Conservation (phyloP, 2,329 filamentous ascomycete genomes). For the Ophiocordyceps camponoti-leonardi region DNA sequence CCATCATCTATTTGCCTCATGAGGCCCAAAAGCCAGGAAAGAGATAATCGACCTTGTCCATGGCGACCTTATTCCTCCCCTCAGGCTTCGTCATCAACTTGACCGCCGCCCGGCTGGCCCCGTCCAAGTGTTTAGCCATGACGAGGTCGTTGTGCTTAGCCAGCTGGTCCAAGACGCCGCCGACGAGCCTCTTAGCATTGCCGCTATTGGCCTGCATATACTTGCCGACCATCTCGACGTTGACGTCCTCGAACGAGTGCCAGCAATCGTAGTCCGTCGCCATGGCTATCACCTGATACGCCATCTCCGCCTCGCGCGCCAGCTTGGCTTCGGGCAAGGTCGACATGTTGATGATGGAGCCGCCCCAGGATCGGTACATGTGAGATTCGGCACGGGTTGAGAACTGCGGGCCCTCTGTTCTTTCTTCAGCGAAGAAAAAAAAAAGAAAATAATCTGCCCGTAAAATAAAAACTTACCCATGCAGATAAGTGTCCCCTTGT, state of each 20-base stretch:
- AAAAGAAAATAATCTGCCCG: neutral
- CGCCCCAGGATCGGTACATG: constrained; percentile 88
- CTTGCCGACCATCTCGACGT: constrained; percentile 91
- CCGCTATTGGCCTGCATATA: constrained; percentile 88
- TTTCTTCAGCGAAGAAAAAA: neutral
- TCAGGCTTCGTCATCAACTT: constrained; percentile 66
- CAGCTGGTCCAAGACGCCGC: constrained; percentile 73
- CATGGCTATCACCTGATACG: constrained; percentile 99
- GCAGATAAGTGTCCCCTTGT: constrained; percentile 71
- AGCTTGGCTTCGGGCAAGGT: constrained; percentile 90
- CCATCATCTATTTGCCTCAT: too few species aligned
- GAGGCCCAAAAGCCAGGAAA: constrained; percentile 60
- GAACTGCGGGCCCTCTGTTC: constrained; percentile 86
- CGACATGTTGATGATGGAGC: constrained; percentile 96
- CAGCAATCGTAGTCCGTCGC: constrained; percentile 99
- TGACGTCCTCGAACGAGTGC: constrained; percentile 69
- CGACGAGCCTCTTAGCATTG: constrained; percentile 75
- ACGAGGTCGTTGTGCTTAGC: constrained; percentile 62
- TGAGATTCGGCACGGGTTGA: constrained; percentile 89
- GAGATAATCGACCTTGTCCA: constrained; percentile 68
- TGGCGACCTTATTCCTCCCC: constrained; percentile 55
- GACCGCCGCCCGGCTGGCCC: constrained; percentile 59
- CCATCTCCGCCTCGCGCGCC: constrained; percentile 86
- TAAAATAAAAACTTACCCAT: constrained; percentile 47
- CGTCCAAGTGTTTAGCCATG: constrained; percentile 64